phyloP scores from a whole-genome alignment of 1,284 basidiomycete genomes.

The Puccinia coronata region DNA sequence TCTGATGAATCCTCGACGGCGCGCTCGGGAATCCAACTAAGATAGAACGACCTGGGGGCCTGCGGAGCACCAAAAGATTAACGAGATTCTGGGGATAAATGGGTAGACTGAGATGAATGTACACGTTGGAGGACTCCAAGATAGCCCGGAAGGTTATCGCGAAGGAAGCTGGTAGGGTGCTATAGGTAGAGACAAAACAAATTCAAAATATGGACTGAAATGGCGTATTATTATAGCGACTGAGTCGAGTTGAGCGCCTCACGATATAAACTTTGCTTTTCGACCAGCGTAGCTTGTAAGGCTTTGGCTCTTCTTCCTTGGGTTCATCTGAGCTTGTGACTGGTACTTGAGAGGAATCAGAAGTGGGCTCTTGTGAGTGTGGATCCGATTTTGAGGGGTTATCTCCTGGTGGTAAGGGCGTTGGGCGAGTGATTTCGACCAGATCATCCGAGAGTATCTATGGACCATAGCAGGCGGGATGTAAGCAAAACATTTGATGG shows the following conservation, averaged over 20 bases:
- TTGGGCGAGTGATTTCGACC: constrained; percentile 41
- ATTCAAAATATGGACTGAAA: neutral
- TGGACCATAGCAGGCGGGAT: neutral
- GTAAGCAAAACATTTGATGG: neutral
- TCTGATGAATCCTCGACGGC: constrained; percentile 65
- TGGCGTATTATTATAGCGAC: neutral
- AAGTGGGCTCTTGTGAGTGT: neutral
- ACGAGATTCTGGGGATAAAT: neutral
- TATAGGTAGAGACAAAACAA: neutral
- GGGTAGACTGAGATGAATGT: constrained; percentile 54
- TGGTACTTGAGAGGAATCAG: constrained; percentile 2
- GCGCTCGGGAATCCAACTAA: constrained; percentile 79
- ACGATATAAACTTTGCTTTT: constrained; percentile 85
- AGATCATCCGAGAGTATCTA: constrained; percentile 43
- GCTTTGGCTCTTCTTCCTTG: neutral
- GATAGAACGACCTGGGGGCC: constrained; percentile 36
- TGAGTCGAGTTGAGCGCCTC: constrained; percentile 19
- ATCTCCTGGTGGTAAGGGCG: neutral
- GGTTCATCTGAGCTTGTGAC: neutral
- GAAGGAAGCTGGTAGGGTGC: constrained; percentile 84
- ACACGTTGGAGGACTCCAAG: constrained; percentile 81
- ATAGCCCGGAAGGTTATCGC: constrained; percentile 92
- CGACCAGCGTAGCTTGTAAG: constrained; percentile 69
- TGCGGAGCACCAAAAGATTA: constrained; percentile 3
- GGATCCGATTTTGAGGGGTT: neutral